Evolutionary conservation across 331 rosid species (phyloP).

Genomic region (Spiraea crenata): DNA sequence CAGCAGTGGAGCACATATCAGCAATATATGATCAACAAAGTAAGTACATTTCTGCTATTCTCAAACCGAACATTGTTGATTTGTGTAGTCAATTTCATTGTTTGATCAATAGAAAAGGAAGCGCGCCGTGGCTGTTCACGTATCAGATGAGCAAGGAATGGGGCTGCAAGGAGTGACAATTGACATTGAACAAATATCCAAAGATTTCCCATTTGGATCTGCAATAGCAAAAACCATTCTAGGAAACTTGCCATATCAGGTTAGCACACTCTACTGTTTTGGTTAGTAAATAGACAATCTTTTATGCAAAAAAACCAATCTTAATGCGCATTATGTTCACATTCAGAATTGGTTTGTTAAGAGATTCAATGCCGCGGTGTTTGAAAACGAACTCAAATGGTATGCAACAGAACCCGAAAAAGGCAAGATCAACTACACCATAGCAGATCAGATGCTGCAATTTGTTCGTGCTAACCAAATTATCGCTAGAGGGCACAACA

Average conservation of each 20-base stretch:
- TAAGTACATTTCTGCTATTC: constrained; percentile 22
- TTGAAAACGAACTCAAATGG: constrained; percentile 95
- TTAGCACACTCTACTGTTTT: constrained; percentile 14
- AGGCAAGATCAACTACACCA: constrained; percentile 59
- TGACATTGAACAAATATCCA: constrained; percentile 51
- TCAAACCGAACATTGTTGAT: not conserved
- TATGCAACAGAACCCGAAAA: constrained; percentile 78
- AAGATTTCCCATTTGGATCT: constrained; percentile 88
- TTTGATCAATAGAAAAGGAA: constrained; percentile 50
- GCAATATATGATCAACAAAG: constrained; percentile 64
- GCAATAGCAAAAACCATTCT: constrained; percentile 80
- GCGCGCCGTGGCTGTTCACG: constrained; percentile 73
- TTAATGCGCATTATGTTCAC: not conserved
- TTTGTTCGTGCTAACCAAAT: constrained; percentile 66
- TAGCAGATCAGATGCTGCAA: constrained; percentile 70
- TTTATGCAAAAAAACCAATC: not conserved
- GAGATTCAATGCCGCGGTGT: constrained; percentile 82
- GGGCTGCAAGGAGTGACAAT: constrained; percentile 57
- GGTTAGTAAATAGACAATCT: not conserved
- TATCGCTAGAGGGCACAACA: constrained; percentile 85
- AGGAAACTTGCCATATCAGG: constrained; percentile 81
- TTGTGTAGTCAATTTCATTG: not conserved
- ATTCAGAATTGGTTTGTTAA: constrained; percentile 72
- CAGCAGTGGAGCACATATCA: constrained; percentile 73
- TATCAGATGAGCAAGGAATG: constrained; percentile 53